A percentile compares a stretch with the other conserved stretches of the same genome.
phyloP scores from a whole-genome alignment of 371 early-diverging fungal species.

The Mucor irregularis region DNA sequence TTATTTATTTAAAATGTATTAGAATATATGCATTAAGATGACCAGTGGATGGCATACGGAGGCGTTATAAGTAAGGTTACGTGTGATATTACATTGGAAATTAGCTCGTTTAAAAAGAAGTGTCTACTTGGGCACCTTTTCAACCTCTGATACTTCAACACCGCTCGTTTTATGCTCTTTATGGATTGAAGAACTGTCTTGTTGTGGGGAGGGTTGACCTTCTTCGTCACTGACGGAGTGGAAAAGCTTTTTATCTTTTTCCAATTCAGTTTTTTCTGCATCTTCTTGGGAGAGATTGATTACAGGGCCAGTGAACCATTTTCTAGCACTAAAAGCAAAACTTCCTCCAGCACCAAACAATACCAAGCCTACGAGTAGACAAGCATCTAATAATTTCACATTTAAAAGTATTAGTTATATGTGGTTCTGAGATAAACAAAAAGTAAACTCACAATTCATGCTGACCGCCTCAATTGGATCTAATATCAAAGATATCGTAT shows the following conservation, averaged over 20 bases:
- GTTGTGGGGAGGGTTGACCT: not conserved
- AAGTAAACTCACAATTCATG: slow-evolving; percentile 49
- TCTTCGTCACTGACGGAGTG: not conserved
- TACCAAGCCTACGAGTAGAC: slow-evolving; percentile 39
- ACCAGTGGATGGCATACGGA: too few species aligned
- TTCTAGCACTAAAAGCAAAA: slow-evolving; percentile 47
- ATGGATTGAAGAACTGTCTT: too few species aligned
- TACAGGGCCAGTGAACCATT: slow-evolving; percentile 50
- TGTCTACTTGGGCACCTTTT: too few species aligned
- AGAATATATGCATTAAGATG: too few species aligned
- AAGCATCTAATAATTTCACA: slow-evolving; percentile 32
- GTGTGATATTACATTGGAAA: too few species aligned
- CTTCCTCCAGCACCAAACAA: slow-evolving; percentile 43
- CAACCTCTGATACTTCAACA: not conserved
- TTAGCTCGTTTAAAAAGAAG: too few species aligned
- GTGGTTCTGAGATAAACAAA: too few species aligned
- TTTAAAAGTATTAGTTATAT: not conserved
- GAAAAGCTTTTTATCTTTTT: slow-evolving; percentile 20
- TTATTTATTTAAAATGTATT: too few species aligned
- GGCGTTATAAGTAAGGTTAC: too few species aligned
- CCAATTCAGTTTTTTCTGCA: slow-evolving; percentile 28
- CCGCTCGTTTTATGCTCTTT: too few species aligned
- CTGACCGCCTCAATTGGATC: slow-evolving; percentile 51
- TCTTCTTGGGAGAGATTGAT: slow-evolving; percentile 31
- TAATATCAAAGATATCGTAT: not conserved